Conservation (phyloP, 2,329 filamentous ascomycete species). For the Mycosphaerella arachidis region DNA sequence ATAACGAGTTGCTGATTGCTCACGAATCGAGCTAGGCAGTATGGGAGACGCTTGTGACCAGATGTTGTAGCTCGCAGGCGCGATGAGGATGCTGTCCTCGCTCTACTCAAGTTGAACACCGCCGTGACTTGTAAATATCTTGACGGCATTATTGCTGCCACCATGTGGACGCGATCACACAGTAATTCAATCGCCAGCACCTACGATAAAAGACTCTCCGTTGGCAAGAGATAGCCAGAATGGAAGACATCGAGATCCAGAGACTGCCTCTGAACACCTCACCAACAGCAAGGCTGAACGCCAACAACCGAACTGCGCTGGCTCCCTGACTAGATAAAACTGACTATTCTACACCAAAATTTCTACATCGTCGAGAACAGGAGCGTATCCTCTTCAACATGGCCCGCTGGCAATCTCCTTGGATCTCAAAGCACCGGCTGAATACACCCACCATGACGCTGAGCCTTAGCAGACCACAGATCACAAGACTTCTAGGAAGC, state of each 20-base stretch:
- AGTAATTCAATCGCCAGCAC: not conserved
- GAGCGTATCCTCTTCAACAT: slow-evolving; percentile 8
- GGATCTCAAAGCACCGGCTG: slow-evolving; percentile 1
- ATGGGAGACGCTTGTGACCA: not conserved
- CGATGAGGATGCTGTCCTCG: not conserved
- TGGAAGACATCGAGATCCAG: slow-evolving; percentile 3
- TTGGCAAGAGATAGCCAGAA: not conserved
- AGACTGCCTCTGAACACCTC: not conserved
- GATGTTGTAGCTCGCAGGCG: not conserved
- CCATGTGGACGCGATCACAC: not conserved
- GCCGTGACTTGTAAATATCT: not conserved
- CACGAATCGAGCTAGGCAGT: not conserved
- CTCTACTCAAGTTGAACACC: not conserved
- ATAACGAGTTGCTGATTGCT: not conserved
- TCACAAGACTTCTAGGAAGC: not conserved
- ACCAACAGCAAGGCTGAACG: slow-evolving; percentile 4
- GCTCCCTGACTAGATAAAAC: slow-evolving; percentile 6
- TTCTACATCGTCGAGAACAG: slow-evolving; percentile 5
- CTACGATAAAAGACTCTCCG: not conserved
- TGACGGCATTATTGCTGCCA: not conserved
- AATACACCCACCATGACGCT: not conserved
- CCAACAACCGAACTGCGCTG: slow-evolving; percentile 7
- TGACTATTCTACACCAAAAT: slow-evolving; percentile 7
- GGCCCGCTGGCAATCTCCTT: slow-evolving; percentile 3
- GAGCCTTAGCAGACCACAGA: not conserved